Evolutionary conservation across 768 basidiomycete species (phyloP).

Genomic region (Mrakia frigida): DNA sequence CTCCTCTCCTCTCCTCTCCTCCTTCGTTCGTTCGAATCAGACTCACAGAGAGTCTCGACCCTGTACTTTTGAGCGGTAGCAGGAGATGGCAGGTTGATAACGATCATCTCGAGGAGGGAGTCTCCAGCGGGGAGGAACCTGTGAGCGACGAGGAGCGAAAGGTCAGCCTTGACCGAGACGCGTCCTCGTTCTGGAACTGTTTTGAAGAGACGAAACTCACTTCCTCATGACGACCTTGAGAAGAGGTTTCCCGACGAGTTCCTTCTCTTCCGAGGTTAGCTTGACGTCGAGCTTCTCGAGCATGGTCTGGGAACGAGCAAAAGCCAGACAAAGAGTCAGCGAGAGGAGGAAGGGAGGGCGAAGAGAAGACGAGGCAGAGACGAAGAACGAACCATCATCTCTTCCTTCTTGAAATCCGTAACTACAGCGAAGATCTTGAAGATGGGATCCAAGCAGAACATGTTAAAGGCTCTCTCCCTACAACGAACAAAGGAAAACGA

Average conservation of each 20-base stretch:
- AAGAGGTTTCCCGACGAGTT: constrained; percentile 88
- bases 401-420: constrained; percentile 99
- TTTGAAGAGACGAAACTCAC: background rate
- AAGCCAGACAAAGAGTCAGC: too few species aligned
- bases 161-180: background rate
- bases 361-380: background rate
- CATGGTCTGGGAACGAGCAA: constrained; percentile 59
- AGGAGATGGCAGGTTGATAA: constrained; percentile 97
- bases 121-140: constrained; percentile 96
- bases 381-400: constrained; percentile 48
- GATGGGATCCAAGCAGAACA: constrained; percentile 97
- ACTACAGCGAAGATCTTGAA: constrained; percentile 96
- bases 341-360: background rate
- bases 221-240: constrained; percentile 98
- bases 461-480: constrained; percentile 89
- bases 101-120: constrained; percentile 98
- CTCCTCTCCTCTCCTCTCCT: too few species aligned
- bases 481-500: constrained; percentile 44
- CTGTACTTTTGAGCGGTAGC: constrained; percentile 96
- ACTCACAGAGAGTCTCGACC: constrained; percentile 93
- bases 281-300: constrained; percentile 95
- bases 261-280: constrained; percentile 79
- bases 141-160: background rate
- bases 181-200: background rate
- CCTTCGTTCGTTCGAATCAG: too few species aligned